Base-by-base conservation (phyloP, 2,329 filamentous ascomycete genomes). In the Gaeumannomyces sp. region DNA sequence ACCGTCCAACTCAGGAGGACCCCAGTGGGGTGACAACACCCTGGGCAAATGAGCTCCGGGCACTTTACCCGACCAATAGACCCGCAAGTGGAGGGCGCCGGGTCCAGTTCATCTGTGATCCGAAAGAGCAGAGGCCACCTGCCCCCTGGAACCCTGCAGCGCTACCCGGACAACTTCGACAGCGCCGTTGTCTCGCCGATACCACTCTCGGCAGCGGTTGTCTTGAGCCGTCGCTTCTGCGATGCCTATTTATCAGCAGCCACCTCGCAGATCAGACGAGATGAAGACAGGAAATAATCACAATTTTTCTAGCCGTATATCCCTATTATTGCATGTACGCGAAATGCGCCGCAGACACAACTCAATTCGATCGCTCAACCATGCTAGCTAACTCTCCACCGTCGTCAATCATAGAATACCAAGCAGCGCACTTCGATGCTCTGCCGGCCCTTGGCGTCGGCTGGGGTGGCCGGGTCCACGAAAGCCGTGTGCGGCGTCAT, bases 341-440 rank as follows among this genome's bases (percentile, higher is more conserved):
- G 45, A 53, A 25, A 53, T 53, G 22, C 45, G 19, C 8, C 45
- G 10, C 45, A 11, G 8, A 25, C 45, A 25, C 22, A 53, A 25
- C 3, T 22, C 45, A 22, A n/a, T n/a, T 22, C 45, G 25, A 10
- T 10, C 22, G 8, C 8, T 53, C 19, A 53, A n/a, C 13, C 38
- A 25, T 25, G 22, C 45, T n/a, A 4, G 19, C 45, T 5, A 22
- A 25, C 45, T 53, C 45, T 53, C 22, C 45, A n/a, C 45, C 8
- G 22, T 4, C 45, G 7, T 59, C 33, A 79, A 45, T 85, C 82
- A 68, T 88, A 87, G 70, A 87, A 88, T 0, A 89, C 82, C 71
- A 89, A 74, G 65, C 84, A 86, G 69, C 86, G 76, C 1, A 89
- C 85, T 76, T 89, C 86, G 66, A 89, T 89, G 70, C 85, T 87